Evolutionary conservation across 148 eudicot genomes (phyloP).

Genomic region (Dianthus caryophyllus): DNA sequence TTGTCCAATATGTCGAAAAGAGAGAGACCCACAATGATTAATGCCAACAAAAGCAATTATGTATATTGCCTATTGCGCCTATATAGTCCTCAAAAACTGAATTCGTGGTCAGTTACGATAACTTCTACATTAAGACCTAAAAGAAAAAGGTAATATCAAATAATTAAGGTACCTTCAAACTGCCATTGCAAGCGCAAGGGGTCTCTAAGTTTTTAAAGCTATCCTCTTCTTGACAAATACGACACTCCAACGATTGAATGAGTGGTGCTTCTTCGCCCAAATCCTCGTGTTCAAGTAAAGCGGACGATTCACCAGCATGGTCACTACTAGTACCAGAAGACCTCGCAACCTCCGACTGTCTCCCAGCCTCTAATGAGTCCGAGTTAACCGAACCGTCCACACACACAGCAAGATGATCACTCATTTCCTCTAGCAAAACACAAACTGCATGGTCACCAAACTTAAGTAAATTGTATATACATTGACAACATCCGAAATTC

Average conservation of each 20-base stretch:
- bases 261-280: constrained; percentile 62
- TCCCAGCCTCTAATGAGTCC: constrained; percentile 30
- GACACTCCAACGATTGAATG: constrained; percentile 60
- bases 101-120: not conserved
- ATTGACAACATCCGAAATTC: not conserved
- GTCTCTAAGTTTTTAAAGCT: constrained; percentile 57
- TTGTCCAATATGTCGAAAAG: too few species aligned
- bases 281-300: constrained; percentile 25
- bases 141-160: not conserved
- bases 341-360: constrained; percentile 32
- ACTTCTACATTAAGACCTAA: not conserved
- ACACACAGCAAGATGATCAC: constrained; percentile 51
- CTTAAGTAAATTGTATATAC: not conserved
- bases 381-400: constrained; percentile 43
- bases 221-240: constrained; percentile 91
- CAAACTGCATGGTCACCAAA: constrained; percentile 21
- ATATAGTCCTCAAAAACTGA: not conserved
- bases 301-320: constrained; percentile 36
- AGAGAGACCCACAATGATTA: too few species aligned
- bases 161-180: constrained; percentile 54
- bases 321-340: constrained; percentile 30
- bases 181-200: constrained; percentile 81
- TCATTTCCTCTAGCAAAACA: constrained; percentile 34
- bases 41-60: not conserved
- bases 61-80: not conserved